Evolutionary conservation across 2,329 filamentous ascomycete genomes (phyloP).

Genomic region (Trichoderma sp.): DNA sequence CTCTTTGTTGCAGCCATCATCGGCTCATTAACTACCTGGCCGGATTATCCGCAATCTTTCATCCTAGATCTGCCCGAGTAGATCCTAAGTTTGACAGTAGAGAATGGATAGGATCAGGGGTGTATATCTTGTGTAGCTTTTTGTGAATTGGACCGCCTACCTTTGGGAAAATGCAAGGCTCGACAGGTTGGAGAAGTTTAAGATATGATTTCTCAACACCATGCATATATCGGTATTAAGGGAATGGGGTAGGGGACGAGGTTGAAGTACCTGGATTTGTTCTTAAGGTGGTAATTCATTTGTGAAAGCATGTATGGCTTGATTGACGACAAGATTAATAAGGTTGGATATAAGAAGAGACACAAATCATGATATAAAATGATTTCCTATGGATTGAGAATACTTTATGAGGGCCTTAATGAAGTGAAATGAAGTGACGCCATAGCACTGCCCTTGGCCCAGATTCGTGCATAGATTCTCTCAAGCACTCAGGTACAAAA

Average conservation of each 20-base stretch:
- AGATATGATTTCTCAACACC: background rate
- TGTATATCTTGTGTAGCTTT: background rate
- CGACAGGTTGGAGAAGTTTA: background rate
- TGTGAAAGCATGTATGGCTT: too few species aligned
- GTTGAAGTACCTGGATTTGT: background rate
- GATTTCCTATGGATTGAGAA: too few species aligned
- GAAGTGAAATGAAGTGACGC: background rate
- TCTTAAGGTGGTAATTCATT: background rate
- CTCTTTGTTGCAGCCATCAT: background rate
- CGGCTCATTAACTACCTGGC: background rate
- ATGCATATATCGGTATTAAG: background rate
- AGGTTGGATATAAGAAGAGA: too few species aligned
- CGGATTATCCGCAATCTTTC: background rate
- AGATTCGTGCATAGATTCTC: background rate
- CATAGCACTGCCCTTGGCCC: background rate
- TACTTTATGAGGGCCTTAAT: too few species aligned
- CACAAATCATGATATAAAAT: too few species aligned
- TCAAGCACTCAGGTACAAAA: background rate
- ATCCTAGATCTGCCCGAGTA: background rate
- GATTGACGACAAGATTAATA: too few species aligned
- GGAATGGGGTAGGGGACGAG: background rate
- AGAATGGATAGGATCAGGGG: background rate
- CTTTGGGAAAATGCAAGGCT: background rate
- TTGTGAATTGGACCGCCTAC: background rate
- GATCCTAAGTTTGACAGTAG: background rate